Percentiles rank a stretch among this genome's conserved stretches.
phyloP scores from a whole-genome alignment of 805 yeast genomes.

The Wickerhamomyces bisporus region DNA sequence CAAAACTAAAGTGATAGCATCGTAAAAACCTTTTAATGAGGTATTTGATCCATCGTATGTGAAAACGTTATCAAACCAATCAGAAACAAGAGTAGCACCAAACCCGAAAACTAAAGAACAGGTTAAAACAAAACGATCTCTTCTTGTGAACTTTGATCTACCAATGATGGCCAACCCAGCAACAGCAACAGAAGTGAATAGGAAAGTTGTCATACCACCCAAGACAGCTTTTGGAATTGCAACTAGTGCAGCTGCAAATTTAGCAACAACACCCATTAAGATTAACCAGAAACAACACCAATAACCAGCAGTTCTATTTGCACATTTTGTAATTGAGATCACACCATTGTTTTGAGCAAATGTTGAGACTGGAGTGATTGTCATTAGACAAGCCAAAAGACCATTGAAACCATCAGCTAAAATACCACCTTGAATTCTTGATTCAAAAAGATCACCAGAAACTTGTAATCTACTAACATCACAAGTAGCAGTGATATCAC shows the following conservation, averaged over 20 bases:
- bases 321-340: constrained; percentile 87
- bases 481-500: constrained; percentile 90
- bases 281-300: constrained; percentile 75
- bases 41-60: constrained; percentile 59
- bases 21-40: constrained; percentile 53
- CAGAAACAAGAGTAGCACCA: constrained; percentile 58
- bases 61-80: constrained; percentile 62
- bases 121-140: constrained; percentile 70
- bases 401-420: constrained; percentile 87
- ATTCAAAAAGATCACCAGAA: constrained; percentile 75
- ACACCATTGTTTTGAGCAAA: constrained; percentile 97
- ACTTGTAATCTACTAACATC: constrained; percentile 85
- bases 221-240: constrained; percentile 75
- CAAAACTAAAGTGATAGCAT: constrained; percentile 65
- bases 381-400: constrained; percentile 67
- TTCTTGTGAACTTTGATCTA: constrained; percentile 47
- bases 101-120: constrained; percentile 60
- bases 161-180: constrained; percentile 68
- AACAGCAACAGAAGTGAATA: constrained; percentile 71
- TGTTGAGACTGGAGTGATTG: constrained; percentile 85
- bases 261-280: constrained; percentile 83
- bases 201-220: constrained; percentile 85
- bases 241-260: constrained; percentile 81
- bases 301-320: constrained; percentile 74
- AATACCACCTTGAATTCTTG: constrained; percentile 89